Conservation (phyloP, 805 yeast species). For the Candida ficus region DNA sequence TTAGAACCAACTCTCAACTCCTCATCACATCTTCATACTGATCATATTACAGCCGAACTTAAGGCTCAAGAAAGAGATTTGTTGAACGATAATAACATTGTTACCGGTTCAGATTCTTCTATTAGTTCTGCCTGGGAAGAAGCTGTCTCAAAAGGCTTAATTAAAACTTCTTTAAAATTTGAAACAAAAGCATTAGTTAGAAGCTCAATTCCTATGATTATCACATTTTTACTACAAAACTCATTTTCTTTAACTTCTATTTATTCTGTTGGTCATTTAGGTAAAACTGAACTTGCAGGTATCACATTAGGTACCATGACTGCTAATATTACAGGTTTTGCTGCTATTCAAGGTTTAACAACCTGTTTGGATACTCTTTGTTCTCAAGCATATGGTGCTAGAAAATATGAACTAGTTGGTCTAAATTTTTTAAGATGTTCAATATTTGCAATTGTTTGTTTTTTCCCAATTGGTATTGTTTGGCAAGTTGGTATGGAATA, state of each 20-base stretch:
- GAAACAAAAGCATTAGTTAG: slow-evolving; percentile 17
- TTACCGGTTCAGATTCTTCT: slow-evolving; percentile 10
- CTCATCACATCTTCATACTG: neutral
- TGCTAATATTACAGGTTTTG: slow-evolving; percentile 67
- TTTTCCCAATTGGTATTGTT: slow-evolving; percentile 20
- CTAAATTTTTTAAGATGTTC: slow-evolving; percentile 69
- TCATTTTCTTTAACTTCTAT: slow-evolving; percentile 25
- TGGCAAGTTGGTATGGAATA: slow-evolving; percentile 19
- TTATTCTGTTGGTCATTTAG: slow-evolving; percentile 65
- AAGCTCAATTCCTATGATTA: slow-evolving; percentile 22
- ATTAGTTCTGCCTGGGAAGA: slow-evolving; percentile 23
- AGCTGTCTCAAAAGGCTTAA: slow-evolving; percentile 19
- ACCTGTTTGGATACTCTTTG: slow-evolving; percentile 80
- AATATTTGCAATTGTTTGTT: slow-evolving; percentile 22
- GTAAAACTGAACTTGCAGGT: slow-evolving; percentile 75
- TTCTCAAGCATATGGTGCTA: slow-evolving; percentile 83
- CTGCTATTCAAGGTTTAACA: slow-evolving; percentile 77
- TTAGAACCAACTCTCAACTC: neutral
- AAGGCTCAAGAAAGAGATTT: slow-evolving; percentile 20
- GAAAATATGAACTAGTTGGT: slow-evolving; percentile 67
- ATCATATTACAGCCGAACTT: slow-evolving; percentile 9
- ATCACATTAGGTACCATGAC: slow-evolving; percentile 83
- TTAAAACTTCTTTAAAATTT: slow-evolving; percentile 17
- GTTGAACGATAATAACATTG: slow-evolving; percentile 17
- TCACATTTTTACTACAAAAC: slow-evolving; percentile 24